These are phyloP conservation scores for Ogataea kodamae DNA, from an alignment of 805 yeast species.

Conservation along the genomic window DNA sequence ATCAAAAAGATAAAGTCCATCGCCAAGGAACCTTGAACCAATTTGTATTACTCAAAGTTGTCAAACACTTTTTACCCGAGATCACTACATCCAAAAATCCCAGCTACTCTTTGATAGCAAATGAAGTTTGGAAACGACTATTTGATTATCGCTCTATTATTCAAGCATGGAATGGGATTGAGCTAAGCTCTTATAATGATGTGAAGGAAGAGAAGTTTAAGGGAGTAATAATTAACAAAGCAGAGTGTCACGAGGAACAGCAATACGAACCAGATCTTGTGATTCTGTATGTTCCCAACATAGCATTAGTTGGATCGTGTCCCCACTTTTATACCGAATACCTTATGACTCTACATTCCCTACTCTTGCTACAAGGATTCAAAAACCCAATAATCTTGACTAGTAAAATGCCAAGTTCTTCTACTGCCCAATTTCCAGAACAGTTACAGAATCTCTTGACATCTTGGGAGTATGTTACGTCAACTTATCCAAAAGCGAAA, in stretches of 20 bases:
- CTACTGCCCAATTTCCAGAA: slow-evolving; percentile 19
- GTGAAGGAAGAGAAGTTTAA: slow-evolving; percentile 7
- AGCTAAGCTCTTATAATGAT: slow-evolving; percentile 29
- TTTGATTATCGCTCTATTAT: slow-evolving; percentile 30
- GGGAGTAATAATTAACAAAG: slow-evolving; percentile 24
- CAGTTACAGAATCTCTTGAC: slow-evolving; percentile 28
- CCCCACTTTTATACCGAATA: slow-evolving; percentile 45
- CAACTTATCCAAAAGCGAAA: slow-evolving; percentile 26
- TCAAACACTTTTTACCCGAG: slow-evolving; percentile 21
- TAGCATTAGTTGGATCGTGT: slow-evolving; percentile 32
- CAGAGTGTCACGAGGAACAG: slow-evolving; percentile 32
- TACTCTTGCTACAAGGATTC: slow-evolving; percentile 47
- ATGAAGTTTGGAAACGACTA: slow-evolving; percentile 31
- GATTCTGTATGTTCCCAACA: slow-evolving; percentile 44
- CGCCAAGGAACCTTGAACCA: slow-evolving; percentile 32
- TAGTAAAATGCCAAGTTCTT: slow-evolving; percentile 28
- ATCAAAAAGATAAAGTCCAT: slow-evolving; percentile 26
- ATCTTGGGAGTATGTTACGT: slow-evolving; percentile 33
- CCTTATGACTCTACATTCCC: slow-evolving; percentile 37
- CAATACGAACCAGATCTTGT: slow-evolving; percentile 36
- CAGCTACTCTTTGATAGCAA: slow-evolving; percentile 28
- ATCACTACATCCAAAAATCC: slow-evolving; percentile 19
- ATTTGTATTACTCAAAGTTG: slow-evolving; percentile 20
- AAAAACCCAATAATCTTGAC: slow-evolving; percentile 44
- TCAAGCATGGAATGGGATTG: slow-evolving; percentile 35